A percentile compares a stretch with the other conserved stretches of the same genome.
Conservation (phyloP, 2,329 filamentous ascomycete genomes). For the Lachnellula hyalina region DNA sequence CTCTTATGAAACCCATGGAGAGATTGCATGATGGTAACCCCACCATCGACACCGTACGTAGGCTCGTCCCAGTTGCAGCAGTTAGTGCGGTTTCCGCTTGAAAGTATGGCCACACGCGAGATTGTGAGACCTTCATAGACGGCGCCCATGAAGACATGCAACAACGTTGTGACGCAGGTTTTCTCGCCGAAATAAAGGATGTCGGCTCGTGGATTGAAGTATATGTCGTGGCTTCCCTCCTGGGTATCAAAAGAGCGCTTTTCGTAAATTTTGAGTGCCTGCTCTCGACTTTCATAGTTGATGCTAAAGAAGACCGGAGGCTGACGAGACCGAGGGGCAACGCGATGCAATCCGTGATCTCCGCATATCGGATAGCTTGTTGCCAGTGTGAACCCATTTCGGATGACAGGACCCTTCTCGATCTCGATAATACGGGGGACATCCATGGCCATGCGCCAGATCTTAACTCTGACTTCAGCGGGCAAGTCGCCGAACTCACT, state of each 20-base stretch:
- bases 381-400: not conserved
- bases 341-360: not conserved
- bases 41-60: not conserved
- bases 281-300: not conserved
- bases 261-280: not conserved
- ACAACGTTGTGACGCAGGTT: conserved; percentile 4
- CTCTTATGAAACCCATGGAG: conserved; percentile 8
- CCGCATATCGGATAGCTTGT: not conserved
- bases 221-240: not conserved
- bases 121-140: not conserved
- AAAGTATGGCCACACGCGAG: conserved; percentile 3
- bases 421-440: conserved; percentile 3
- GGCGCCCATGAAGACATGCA: not conserved
- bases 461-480: not conserved
- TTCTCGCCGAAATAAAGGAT: conserved; percentile 10
- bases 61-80: conserved; percentile 3
- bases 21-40: conserved; percentile 1
- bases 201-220: conserved; percentile 5
- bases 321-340: not conserved
- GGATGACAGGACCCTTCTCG: not conserved
- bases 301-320: not conserved
- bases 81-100: not conserved
- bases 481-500: not conserved
- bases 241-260: not conserved
- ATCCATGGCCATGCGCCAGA: not conserved